A percentile compares a stretch with the other conserved stretches of the same genome.
Conservation (phyloP, 371 early-diverging fungal species). For the Mucor lusitanicus region DNA sequence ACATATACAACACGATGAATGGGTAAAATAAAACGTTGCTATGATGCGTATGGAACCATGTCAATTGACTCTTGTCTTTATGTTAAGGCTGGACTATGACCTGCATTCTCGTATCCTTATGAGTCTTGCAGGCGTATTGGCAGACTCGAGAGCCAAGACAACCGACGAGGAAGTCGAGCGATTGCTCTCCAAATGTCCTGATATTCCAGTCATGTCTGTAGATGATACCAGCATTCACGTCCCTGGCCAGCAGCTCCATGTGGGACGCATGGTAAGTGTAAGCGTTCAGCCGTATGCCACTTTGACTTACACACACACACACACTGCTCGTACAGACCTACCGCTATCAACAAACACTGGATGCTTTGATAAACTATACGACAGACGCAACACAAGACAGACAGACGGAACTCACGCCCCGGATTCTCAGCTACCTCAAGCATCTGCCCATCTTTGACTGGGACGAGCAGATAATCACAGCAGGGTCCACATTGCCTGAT, state of each 20-base stretch:
- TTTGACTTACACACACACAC: neutral
- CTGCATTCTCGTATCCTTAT: slow-evolving; percentile 65
- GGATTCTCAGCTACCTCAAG: slow-evolving; percentile 34
- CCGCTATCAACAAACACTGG: slow-evolving; percentile 43
- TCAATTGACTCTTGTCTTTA: neutral
- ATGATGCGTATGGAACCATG: neutral
- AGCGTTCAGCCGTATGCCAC: neutral
- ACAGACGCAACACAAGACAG: slow-evolving; percentile 31
- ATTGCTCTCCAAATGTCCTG: slow-evolving; percentile 40
- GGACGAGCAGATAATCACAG: slow-evolving; percentile 18
- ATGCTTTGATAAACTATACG: slow-evolving; percentile 46
- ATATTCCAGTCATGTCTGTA: slow-evolving; percentile 26
- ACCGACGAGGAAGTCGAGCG: slow-evolving; percentile 36
- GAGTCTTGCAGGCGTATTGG: slow-evolving; percentile 58
- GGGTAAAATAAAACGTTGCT: neutral
- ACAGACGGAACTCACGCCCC: slow-evolving; percentile 35
- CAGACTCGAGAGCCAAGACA: slow-evolving; percentile 43
- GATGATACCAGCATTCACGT: slow-evolving; percentile 22
- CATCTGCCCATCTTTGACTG: slow-evolving; percentile 32
- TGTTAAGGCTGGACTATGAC: slow-evolving; percentile 32
- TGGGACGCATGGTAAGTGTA: slow-evolving; percentile 29
- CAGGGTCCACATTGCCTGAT: slow-evolving; percentile 39
- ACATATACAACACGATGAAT: neutral
- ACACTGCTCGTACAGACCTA: slow-evolving; percentile 38
- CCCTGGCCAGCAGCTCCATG: slow-evolving; percentile 15